Base-by-base conservation (phyloP, 2,329 filamentous ascomycete genomes). In the Fusarium sambucinum region DNA sequence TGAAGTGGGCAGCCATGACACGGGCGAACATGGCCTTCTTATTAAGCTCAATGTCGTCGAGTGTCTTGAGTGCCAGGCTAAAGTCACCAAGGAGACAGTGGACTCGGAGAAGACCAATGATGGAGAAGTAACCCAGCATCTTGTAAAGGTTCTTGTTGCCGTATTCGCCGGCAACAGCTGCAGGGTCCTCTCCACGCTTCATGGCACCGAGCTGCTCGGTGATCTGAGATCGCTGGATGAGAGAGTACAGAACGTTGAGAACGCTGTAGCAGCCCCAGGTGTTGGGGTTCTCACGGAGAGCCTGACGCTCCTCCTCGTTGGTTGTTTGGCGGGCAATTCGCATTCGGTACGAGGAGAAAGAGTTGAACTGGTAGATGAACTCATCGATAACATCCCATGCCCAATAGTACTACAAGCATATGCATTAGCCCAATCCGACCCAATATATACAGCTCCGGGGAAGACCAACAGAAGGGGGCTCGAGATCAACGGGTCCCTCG, bases 291-390 rank as follows among this genome's bases (percentile, higher is more conserved):
- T 98, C 96, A 75, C 92, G 91, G 74, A 99, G 89, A 53, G 97
- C 86, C 81, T 92, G 87, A 70, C 96, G 90, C 82, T 99, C 96
- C 82, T 98, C 96, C 79, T 94, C 92, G 81, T 95, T 97, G 80
- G 92, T 84, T 80, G 89, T 85, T 85, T 90, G 86, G 62, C 94
- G 89, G 69, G 96, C 96, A 73, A 97, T 90, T 72, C 94, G 91
- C 81, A 96, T 94, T 77, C 96, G 90, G 87, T 97, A 97, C 68
- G 94, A 93, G 80, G 94, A 98, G 87, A 99, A 99, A 62, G 94
- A 96, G 87, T 99, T 97, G 87, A 99, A 99, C 82, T 99, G 96
- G 86, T 99, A 99, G 84, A 99, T 98, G 85, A 99, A 99, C 83
- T 99, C 96, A 81, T 99, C 96, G 83, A 99, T 97, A 73, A 98